Conservation (phyloP, 2,329 filamentous ascomycete species). For the Tolypocladium cylindrosporum region DNA sequence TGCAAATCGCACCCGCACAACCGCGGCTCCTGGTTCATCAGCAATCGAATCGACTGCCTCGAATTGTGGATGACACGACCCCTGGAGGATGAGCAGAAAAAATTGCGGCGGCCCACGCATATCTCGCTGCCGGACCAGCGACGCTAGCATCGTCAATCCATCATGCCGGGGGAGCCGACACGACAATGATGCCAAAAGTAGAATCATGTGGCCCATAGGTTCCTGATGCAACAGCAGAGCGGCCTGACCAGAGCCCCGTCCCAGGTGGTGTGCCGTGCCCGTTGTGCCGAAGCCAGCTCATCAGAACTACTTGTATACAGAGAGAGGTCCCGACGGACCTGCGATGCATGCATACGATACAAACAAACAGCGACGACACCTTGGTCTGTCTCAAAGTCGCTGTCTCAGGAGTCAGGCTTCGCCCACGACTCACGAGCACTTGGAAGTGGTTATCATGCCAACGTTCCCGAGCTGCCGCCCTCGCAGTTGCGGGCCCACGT, state of each 20-base stretch:
- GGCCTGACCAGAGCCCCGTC: background rate
- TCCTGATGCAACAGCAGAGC: background rate
- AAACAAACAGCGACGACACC: background rate
- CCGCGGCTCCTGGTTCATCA: background rate
- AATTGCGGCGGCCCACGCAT: background rate
- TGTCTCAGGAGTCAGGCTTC: background rate
- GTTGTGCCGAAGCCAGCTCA: background rate
- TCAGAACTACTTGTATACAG: background rate
- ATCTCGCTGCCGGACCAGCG: conserved; percentile 7
- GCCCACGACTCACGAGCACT: background rate
- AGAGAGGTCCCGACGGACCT: background rate
- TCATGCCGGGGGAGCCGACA: conserved; percentile 12
- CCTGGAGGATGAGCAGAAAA: background rate
- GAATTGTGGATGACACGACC: background rate
- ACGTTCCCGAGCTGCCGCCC: background rate
- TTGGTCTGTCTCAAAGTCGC: background rate
- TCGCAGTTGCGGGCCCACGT: background rate
- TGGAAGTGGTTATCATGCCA: background rate
- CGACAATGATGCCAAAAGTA: background rate
- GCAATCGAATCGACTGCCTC: background rate
- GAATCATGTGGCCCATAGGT: background rate
- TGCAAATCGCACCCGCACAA: background rate
- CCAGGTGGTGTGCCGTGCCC: no score
- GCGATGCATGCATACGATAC: background rate
- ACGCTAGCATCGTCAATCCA: conserved; percentile 8